Base-by-base conservation (phyloP, 1,139 yeast genomes). In the Yamadazyma spencermartinsiae region DNA sequence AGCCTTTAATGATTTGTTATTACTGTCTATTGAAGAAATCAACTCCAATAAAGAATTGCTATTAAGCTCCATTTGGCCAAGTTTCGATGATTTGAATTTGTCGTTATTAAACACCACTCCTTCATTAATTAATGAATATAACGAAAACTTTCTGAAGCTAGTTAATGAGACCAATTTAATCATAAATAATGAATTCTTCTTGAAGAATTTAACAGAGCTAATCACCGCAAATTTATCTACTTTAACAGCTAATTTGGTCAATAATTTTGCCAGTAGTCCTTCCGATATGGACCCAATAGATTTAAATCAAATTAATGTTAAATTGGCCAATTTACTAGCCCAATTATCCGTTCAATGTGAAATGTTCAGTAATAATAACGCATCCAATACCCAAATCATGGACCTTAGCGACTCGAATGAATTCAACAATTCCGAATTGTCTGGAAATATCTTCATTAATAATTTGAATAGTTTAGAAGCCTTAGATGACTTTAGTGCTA, bases 401-500 rank as follows among this genome's bases (percentile, higher is more conserved):
- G 31, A 28, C n/a, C 19, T 28, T 15, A 16, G 16, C n/a, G 31
- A 28, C 16, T 28, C 31, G 38, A 59, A 56, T 18, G 58, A 57
- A 17, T 64, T 60, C 24, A 68, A 68, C 39, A 60, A 60, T 19
- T 56, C 57, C 19, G 69, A 63, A 31, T 56, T 72, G 32, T 58
- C 71, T 5, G 76, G 76, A 9, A 72, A 72, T 48, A 58, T 60
- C 14, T 72, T 63, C 49, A 54, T 72, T 33, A 69, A 68, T 54
- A 64, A 64, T 30, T 55, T 80, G 53, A 79, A 79, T 54, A 69
- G 72, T 38, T 67, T 79, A 24, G 81, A 79, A 18, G 89, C 81
- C 45, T 73, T 90, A 45, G 95, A 87, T 50, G 96, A 89, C 44
- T 76, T 90, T 52, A 82, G 95, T 62, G 97, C 97, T 4, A 76